Conservation (phyloP, 441 rosid genomes). For the Raphanus hybrid region DNA sequence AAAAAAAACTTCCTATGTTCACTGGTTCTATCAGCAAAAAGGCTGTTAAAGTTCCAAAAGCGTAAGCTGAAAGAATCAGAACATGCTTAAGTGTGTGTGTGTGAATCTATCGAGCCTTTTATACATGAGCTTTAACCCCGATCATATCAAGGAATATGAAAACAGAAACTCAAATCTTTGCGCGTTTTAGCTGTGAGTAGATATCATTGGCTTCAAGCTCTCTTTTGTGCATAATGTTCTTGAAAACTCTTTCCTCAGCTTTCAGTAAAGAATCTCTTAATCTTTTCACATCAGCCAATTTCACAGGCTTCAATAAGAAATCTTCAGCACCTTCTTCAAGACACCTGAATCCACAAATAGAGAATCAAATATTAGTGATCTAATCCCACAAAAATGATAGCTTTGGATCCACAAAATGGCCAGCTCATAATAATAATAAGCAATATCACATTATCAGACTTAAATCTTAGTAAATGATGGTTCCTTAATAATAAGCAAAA, state of each 20-base stretch:
- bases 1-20: neutral
- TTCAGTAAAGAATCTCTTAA: conserved; percentile 60
- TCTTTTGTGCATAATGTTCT: conserved; percentile 48
- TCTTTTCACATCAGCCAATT: conserved; percentile 71
- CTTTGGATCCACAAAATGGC: conserved; percentile 32
- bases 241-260: conserved; percentile 37
- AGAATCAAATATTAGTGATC: conserved; percentile 20
- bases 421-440: conserved; percentile 12
- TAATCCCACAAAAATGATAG: conserved; percentile 7
- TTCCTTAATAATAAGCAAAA: conserved; percentile 23
- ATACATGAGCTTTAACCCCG: neutral
- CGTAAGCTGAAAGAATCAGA: conserved; percentile 29
- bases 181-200: conserved; percentile 36
- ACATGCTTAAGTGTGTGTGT: neutral
- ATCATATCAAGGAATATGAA: conserved; percentile 13
- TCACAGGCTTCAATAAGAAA: conserved; percentile 77
- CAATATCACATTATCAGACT: conserved; percentile 22
- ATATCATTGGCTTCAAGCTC: conserved; percentile 44
- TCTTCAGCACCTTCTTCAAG: conserved; percentile 94
- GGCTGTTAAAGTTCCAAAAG: conserved; percentile 16
- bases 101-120: neutral
- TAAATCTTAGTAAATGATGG: conserved; percentile 20
- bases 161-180: conserved; percentile 33
- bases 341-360: conserved; percentile 51
- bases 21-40: conserved; percentile 28